Evolutionary conservation across 176 grass and related monocot genomes (phyloP).

Genomic region (Avena insularis): DNA sequence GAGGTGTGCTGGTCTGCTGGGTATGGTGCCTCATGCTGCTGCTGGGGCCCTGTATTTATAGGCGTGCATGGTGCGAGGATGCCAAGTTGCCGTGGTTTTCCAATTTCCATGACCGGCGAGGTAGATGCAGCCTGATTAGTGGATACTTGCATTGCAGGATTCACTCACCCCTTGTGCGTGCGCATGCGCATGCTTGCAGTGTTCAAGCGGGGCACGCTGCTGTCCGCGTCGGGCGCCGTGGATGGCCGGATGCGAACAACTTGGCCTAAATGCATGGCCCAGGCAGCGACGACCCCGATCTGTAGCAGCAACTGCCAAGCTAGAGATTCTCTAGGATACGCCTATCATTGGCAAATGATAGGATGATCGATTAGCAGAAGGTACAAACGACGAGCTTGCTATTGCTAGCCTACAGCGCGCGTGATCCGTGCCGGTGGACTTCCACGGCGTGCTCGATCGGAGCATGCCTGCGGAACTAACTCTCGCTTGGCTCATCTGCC

Average conservation of each 20-base stretch:
- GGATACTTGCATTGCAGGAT: neutral
- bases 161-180: neutral
- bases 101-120: neutral
- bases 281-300: neutral
- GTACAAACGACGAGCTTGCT: neutral
- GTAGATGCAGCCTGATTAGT: neutral
- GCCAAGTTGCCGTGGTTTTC: constrained; percentile 33
- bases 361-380: neutral
- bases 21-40: constrained; percentile 25
- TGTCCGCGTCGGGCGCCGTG: constrained; percentile 2
- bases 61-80: neutral
- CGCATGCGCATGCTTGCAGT: neutral
- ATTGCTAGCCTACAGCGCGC: neutral
- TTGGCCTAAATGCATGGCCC: neutral
- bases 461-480: neutral
- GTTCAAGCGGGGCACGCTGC: constrained; percentile 10
- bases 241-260: neutral
- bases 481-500: neutral
- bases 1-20: neutral
- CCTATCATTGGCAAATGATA: neutral
- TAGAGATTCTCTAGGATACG: constrained; percentile 1
- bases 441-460: neutral
- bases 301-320: neutral
- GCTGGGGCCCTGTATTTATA: constrained; percentile 57
- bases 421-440: neutral